Evolutionary conservation across 768 basidiomycete genomes (phyloP).

Genomic region (Naganishia antarctica): DNA sequence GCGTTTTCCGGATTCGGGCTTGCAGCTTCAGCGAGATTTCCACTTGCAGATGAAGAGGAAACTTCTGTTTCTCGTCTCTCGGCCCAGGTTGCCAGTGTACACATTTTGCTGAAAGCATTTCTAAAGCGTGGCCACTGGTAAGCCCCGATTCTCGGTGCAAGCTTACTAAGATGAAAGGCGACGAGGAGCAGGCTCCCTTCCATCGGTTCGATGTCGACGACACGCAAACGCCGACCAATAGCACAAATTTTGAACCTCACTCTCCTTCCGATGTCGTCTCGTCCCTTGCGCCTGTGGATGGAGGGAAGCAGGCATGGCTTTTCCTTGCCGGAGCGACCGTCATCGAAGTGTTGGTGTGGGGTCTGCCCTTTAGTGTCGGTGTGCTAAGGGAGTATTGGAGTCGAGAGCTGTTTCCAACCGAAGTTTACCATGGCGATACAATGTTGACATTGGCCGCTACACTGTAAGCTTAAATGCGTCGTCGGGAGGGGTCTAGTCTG

Average conservation of each 20-base stretch:
- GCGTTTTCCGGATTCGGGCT: background rate
- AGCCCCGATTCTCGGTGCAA: background rate
- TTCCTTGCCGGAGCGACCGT: slow-evolving; percentile 40
- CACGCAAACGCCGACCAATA: background rate
- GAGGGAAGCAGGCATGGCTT: slow-evolving; percentile 37
- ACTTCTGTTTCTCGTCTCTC: no score
- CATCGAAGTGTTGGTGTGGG: slow-evolving; percentile 41
- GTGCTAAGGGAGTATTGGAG: slow-evolving; percentile 44
- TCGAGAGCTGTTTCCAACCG: slow-evolving; percentile 34
- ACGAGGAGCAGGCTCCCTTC: slow-evolving; percentile 3
- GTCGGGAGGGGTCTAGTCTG: background rate
- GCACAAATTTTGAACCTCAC: background rate
- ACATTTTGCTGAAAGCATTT: no score
- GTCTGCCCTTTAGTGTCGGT: slow-evolving; percentile 43
- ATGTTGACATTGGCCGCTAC: slow-evolving; percentile 41
- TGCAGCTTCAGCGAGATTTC: no score
- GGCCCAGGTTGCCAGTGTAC: no score
- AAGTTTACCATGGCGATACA: slow-evolving; percentile 27
- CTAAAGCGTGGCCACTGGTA: no score
- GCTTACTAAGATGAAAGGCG: background rate
- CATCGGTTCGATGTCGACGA: slow-evolving; percentile 11
- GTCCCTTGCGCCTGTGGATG: slow-evolving; percentile 32
- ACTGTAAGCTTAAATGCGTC: slow-evolving; percentile 16
- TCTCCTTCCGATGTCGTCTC: background rate
- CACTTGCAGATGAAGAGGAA: no score